These are phyloP conservation scores for Vaccinium vitisidaea DNA, from an alignment of 148 eudicot species.

Conservation along the genomic window DNA sequence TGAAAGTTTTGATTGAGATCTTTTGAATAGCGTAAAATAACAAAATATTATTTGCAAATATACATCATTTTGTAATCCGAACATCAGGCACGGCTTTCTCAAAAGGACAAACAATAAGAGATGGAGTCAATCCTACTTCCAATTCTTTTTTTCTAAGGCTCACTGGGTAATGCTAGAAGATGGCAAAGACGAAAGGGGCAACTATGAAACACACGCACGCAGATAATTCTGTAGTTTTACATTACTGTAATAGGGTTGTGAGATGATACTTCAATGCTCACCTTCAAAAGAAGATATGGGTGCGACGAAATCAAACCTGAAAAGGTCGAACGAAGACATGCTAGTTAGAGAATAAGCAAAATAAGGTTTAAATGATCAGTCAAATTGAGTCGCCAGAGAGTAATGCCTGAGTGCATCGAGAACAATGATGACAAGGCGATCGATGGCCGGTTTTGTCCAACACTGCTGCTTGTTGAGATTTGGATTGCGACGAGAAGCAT, in stretches of 20 bases:
- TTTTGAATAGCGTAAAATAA: neutral
- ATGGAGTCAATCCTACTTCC: neutral
- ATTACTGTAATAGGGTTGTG: neutral
- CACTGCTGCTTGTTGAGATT: constrained; percentile 30
- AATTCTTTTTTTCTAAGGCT: neutral
- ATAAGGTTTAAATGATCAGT: neutral
- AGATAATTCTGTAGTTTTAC: neutral
- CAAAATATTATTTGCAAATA: neutral
- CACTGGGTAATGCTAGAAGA: neutral
- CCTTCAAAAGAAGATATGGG: constrained; percentile 40
- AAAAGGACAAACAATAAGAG: neutral
- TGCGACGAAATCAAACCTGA: neutral
- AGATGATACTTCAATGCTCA: constrained; percentile 22
- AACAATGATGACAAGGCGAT: constrained; percentile 75
- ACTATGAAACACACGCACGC: neutral
- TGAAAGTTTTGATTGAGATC: neutral
- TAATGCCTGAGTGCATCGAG: constrained; percentile 83
- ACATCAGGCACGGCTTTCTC: neutral
- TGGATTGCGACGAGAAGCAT: neutral
- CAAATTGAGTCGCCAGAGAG: neutral
- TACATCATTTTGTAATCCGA: neutral
- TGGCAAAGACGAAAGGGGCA: neutral
- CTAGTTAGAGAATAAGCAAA: neutral
- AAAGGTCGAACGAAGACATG: neutral
- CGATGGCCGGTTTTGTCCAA: constrained; percentile 79